phyloP scores from a whole-genome alignment of 257 asterid species.

The Cynanchum wilfordii region DNA sequence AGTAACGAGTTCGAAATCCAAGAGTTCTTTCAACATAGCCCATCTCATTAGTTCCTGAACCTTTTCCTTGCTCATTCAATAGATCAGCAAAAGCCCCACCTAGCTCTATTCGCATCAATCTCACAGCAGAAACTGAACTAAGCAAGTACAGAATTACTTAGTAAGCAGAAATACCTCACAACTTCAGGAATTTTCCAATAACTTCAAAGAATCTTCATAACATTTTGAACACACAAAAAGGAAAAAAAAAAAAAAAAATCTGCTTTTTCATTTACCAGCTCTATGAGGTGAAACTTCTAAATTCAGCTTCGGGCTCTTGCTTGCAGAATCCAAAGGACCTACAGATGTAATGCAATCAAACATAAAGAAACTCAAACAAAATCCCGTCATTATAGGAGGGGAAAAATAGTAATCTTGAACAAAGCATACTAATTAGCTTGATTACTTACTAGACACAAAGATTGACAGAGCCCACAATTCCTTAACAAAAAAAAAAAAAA shows the following conservation, averaged over 20 bases:
- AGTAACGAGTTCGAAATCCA: conserved; percentile 73
- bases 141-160: not conserved
- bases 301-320: conserved; percentile 45
- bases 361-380: not conserved
- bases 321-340: conserved; percentile 36
- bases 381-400: not conserved
- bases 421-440: not conserved
- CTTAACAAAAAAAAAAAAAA: not conserved
- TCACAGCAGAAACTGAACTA: conserved; percentile 73
- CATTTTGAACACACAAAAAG: not conserved
- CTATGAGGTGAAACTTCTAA: conserved; percentile 88
- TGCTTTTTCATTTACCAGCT: conserved; percentile 58
- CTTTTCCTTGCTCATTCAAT: conserved; percentile 88
- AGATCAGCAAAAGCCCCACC: conserved; percentile 98
- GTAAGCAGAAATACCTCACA: not conserved
- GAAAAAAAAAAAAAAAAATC: conserved; percentile 1
- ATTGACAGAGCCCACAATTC: conserved; percentile 1
- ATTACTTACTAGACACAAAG: not conserved
- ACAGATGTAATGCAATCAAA: conserved; percentile 18
- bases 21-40: conserved; percentile 91
- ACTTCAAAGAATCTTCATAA: not conserved
- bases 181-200: not conserved
- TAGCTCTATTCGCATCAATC: conserved; percentile 83
- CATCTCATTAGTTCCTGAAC: conserved; percentile 91
- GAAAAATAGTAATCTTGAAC: not conserved